Evolutionary conservation across 164 flowering plant species (phyloP).

Genomic region (Vitis amurensis): DNA sequence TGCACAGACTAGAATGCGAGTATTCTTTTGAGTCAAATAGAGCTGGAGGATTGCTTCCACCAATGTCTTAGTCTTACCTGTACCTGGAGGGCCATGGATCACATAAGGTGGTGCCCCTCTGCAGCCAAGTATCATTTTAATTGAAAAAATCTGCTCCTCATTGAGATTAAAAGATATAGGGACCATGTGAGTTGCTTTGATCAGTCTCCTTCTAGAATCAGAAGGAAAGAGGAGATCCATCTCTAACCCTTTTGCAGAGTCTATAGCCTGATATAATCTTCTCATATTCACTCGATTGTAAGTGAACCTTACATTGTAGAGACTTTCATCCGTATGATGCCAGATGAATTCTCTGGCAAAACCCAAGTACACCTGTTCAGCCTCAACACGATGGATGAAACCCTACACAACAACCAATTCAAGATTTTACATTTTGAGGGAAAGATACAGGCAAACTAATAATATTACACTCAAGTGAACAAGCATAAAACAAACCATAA

Average conservation of each 20-base stretch:
- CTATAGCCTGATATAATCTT: slow-evolving; percentile 64
- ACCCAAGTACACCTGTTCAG: slow-evolving; percentile 70
- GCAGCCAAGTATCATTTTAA: slow-evolving; percentile 81
- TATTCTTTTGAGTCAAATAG: slow-evolving; percentile 30
- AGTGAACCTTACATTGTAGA: slow-evolving; percentile 60
- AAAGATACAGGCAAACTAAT: not conserved
- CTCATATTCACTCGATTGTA: slow-evolving; percentile 70
- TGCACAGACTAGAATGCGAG: slow-evolving; percentile 80
- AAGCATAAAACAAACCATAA: too few species aligned
- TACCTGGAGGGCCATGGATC: slow-evolving; percentile 97
- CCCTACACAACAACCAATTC: slow-evolving; percentile 48
- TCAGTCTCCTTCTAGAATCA: slow-evolving; percentile 32
- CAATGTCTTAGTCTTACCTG: slow-evolving; percentile 87
- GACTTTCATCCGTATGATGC: slow-evolving; percentile 30
- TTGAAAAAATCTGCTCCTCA: slow-evolving; percentile 70
- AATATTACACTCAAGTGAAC: too few species aligned
- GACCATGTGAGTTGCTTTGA: slow-evolving; percentile 32
- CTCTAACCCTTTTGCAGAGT: slow-evolving; percentile 46
- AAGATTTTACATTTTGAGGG: not conserved
- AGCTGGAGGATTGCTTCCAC: slow-evolving; percentile 87
- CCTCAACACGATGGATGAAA: slow-evolving; percentile 73
- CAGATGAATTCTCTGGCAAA: slow-evolving; percentile 57
- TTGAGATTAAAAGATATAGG: slow-evolving; percentile 60
- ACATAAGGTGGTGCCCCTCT: slow-evolving; percentile 84
- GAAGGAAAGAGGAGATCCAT: slow-evolving; percentile 69